Evolutionary conservation across 148 eudicot species (phyloP), one percentile per base, ranked within the genome.

Genomic region (Salicornia ramosissima): DNA sequence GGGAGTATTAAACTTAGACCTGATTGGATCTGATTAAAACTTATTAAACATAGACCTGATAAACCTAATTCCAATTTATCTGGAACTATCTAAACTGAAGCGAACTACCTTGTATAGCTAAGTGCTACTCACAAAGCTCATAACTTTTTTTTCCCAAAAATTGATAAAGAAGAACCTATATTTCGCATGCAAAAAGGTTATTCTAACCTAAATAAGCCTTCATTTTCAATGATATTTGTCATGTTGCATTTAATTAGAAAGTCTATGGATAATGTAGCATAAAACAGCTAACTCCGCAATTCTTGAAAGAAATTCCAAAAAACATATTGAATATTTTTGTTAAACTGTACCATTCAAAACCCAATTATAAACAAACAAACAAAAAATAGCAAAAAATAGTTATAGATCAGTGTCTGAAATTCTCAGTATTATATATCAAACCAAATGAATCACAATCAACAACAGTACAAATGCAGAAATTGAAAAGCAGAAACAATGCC

Each of bases 381-480:
- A 50, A 4, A 50, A 47, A 12, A 47, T 47, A 50, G 15, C 1
- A 11, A 3, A 50, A 5, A 19, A 21, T 19, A 4, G 25, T 24
- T n/a, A 50, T 5, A 50, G 54, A 1, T 4, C 11, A 45, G 14
- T 45, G 16, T 45, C 49, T 45, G 16, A 9, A 45, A 45, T 45
- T 45, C 16, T 45, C 55, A 36, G 8, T 36, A 3, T 36, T 8
- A 36, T 36, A 36, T 3, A 3, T 36, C 4, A 36, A 36, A 36
- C 40, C 40, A 36, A 36, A 36, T 36, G 4, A 36, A 8, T 36
- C 8, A 8, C 40, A 36, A 4, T 3, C 21, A 6, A 5, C 9
- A 31, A 60, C 36, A 31, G n/a, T 34, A 13, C 13, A 61, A 61
- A n/a, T 61, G 65, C 28, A 61, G 65, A 18, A 36, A 49, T 60